phyloP scores from a whole-genome alignment of 2,329 filamentous ascomycete genomes.

The Exophiala lecanii-corni region DNA sequence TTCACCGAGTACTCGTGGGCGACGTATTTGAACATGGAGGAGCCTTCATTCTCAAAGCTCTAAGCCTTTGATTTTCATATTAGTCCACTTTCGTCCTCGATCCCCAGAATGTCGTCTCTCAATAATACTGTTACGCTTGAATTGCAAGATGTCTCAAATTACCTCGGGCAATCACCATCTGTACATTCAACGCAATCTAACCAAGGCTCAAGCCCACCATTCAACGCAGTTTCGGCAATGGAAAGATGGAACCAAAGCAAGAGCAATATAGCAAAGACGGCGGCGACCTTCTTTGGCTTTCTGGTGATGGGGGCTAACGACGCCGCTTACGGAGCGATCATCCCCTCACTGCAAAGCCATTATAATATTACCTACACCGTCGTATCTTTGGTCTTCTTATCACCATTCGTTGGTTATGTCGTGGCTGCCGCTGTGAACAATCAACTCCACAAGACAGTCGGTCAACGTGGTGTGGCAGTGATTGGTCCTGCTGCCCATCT shows the following conservation, averaged over 20 bases:
- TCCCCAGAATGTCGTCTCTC: not conserved
- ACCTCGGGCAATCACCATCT: not conserved
- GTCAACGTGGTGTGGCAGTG: constrained; percentile 68
- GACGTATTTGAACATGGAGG: not conserved
- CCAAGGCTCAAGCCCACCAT: constrained; percentile 14
- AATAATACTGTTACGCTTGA: not conserved
- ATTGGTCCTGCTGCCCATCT: constrained; percentile 47
- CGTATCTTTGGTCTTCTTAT: constrained; percentile 45
- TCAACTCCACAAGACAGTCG: constrained; percentile 39
- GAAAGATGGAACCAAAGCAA: constrained; percentile 43
- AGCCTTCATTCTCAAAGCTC: not conserved
- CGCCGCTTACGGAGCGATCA: constrained; percentile 49
- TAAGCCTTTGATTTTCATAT: not conserved
- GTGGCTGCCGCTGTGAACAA: constrained; percentile 41
- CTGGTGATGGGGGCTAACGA: constrained; percentile 53
- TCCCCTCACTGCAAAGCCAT: constrained; percentile 37
- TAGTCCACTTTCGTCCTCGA: not conserved
- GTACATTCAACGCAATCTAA: not conserved
- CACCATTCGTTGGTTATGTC: constrained; percentile 44
- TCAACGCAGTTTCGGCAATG: constrained; percentile 26
- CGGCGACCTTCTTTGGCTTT: constrained; percentile 52
- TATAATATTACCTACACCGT: constrained; percentile 40
- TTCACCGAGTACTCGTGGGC: not conserved
- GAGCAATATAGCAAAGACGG: constrained; percentile 43
- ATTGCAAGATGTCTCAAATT: constrained; percentile 7